A percentile compares a stretch with the other conserved stretches of the same genome.
phyloP scores from a whole-genome alignment of 2,329 filamentous ascomycete species.

The Blastomyces gilchristii region DNA sequence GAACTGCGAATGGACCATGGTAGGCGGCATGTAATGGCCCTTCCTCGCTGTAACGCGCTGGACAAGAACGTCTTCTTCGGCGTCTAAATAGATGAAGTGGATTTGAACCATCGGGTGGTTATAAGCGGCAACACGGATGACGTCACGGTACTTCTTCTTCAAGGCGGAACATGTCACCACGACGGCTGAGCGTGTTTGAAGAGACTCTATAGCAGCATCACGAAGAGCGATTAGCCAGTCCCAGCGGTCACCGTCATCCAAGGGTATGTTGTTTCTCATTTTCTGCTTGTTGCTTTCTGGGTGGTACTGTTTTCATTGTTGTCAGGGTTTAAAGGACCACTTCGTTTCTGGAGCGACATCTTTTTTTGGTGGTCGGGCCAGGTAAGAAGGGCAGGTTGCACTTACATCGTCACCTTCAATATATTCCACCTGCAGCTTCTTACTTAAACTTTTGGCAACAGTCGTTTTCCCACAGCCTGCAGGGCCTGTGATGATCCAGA shows the following conservation, averaged over 20 bases:
- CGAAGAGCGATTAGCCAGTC: slow-evolving; percentile 83
- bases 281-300: slow-evolving; percentile 69
- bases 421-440: slow-evolving; percentile 55
- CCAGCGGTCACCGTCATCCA: slow-evolving; percentile 92
- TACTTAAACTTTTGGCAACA: slow-evolving; percentile 55
- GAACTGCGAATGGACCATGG: slow-evolving; percentile 92
- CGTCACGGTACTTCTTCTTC: slow-evolving; percentile 94
- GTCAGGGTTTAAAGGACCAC: slow-evolving; percentile 3
- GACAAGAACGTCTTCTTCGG: slow-evolving; percentile 63
- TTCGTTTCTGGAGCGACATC: not conserved
- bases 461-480: slow-evolving; percentile 73
- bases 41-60: slow-evolving; percentile 63
- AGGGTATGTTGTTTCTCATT: slow-evolving; percentile 72
- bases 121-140: slow-evolving; percentile 71
- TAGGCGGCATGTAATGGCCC: slow-evolving; percentile 89
- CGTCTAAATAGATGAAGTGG: slow-evolving; percentile 87
- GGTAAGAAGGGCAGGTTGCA: slow-evolving; percentile 12
- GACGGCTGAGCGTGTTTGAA: slow-evolving; percentile 51
- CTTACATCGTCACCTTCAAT: slow-evolving; percentile 69
- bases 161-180: slow-evolving; percentile 92
- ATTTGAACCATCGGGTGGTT: slow-evolving; percentile 62
- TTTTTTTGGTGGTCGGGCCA: not conserved
- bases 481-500: slow-evolving; percentile 71
- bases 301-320: slow-evolving; percentile 32
- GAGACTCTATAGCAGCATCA: slow-evolving; percentile 49